Conservation (phyloP, 2,329 filamentous ascomycete species). For the Amesomyces nigricolor region DNA sequence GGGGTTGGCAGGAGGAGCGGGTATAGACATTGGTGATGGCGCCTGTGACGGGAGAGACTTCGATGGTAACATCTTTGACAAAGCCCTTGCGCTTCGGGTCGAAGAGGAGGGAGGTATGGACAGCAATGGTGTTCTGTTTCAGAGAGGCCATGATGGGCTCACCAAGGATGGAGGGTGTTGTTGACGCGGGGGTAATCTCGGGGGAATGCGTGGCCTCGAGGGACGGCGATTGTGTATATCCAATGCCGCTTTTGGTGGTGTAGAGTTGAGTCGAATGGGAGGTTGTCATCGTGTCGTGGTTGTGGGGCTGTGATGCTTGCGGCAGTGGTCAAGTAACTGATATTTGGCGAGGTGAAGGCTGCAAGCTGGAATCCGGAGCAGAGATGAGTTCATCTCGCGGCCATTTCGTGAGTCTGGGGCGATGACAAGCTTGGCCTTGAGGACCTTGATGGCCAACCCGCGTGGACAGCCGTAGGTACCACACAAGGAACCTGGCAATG, state of each 20-base stretch:
- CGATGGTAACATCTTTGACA: constrained; percentile 38
- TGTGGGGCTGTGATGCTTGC: no score
- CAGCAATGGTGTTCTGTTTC: constrained; percentile 22
- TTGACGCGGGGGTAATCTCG: not conserved
- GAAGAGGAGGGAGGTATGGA: constrained; percentile 45
- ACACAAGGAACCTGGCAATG: not conserved
- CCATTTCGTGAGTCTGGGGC: not conserved
- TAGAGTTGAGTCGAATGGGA: no score
- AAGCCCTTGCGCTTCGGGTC: constrained; percentile 40
- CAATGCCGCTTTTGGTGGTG: no score
- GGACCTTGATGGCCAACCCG: constrained; percentile 12
- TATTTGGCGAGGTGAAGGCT: no score
- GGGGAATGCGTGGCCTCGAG: not conserved
- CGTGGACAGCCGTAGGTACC: no score
- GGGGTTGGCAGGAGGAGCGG: constrained; percentile 26
- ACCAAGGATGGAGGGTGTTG: not conserved
- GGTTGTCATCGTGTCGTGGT: no score
- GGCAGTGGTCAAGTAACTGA: no score
- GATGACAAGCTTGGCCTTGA: not conserved
- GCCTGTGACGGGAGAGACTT: constrained; percentile 36
- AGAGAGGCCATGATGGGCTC: constrained; percentile 17
- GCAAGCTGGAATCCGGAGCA: no score
- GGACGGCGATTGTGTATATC: not conserved
- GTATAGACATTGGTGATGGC: constrained; percentile 35
- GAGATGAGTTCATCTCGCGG: no score